phyloP scores from a whole-genome alignment of 2,329 filamentous ascomycete genomes.

The Pseudogymnoascus sp. region DNA sequence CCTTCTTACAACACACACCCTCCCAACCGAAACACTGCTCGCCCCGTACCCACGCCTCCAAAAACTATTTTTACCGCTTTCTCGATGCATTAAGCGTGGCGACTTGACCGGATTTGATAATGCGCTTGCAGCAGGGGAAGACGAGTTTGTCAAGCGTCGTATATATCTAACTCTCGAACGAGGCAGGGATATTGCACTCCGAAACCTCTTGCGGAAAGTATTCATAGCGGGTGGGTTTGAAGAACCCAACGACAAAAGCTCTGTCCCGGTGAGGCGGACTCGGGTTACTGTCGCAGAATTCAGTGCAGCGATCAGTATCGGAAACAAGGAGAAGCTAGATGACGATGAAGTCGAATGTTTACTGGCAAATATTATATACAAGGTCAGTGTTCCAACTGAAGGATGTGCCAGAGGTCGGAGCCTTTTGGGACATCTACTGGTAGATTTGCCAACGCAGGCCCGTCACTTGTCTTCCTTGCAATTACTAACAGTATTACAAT shows the following conservation, averaged over 20 bases:
- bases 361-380: conserved; percentile 95
- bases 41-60: conserved; percentile 68
- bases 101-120: conserved; percentile 77
- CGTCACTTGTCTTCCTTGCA: conserved; percentile 12
- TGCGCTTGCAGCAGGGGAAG: conserved; percentile 71
- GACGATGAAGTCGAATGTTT: conserved; percentile 92
- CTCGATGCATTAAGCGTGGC: conserved; percentile 69
- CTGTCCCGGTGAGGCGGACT: conserved; percentile 57
- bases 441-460: neutral
- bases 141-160: conserved; percentile 85
- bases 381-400: conserved; percentile 47
- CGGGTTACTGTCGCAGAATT: conserved; percentile 80
- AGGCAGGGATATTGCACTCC: conserved; percentile 80
- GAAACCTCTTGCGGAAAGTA: conserved; percentile 87
- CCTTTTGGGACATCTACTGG: neutral
- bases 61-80: conserved; percentile 68
- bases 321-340: conserved; percentile 59
- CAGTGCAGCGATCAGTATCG: conserved; percentile 70
- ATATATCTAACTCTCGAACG: conserved; percentile 94
- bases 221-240: conserved; percentile 79
- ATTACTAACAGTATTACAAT: conserved; percentile 21
- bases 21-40: conserved; percentile 66
- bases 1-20: conserved; percentile 75
- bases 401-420: neutral
- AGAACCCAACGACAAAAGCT: conserved; percentile 59